These are phyloP conservation scores for Pichia sp. DNA, from an alignment of 1,139 yeast genomes.

Conservation along the genomic window DNA sequence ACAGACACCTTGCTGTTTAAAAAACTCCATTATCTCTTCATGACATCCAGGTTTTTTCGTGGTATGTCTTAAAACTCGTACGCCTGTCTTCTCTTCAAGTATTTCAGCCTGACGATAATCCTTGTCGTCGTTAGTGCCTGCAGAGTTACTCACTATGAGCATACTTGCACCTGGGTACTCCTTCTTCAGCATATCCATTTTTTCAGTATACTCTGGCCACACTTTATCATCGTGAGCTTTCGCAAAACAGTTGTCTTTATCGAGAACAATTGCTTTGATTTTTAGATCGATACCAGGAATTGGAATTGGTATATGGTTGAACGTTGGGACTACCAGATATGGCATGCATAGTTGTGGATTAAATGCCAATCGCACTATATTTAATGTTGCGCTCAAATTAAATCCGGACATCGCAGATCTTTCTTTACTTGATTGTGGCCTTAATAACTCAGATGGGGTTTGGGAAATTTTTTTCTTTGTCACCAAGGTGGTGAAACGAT, in stretches of 20 bases:
- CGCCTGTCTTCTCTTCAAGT: slow-evolving; percentile 69
- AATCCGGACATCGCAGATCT: slow-evolving; percentile 19
- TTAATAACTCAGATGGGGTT: no score
- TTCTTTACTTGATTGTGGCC: not conserved
- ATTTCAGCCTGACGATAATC: slow-evolving; percentile 52
- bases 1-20: slow-evolving; percentile 44
- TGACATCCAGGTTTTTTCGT: slow-evolving; percentile 90
- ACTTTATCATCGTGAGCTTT: slow-evolving; percentile 74
- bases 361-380: slow-evolving; percentile 54
- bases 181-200: slow-evolving; percentile 54
- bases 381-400: slow-evolving; percentile 71
- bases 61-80: slow-evolving; percentile 70
- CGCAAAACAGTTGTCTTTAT: slow-evolving; percentile 95
- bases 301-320: slow-evolving; percentile 55
- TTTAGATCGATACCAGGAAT: slow-evolving; percentile 31
- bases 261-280: slow-evolving; percentile 80
- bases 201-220: slow-evolving; percentile 65
- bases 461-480: not conserved
- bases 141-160: slow-evolving; percentile 85
- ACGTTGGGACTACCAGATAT: slow-evolving; percentile 56
- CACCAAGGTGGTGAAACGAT: not conserved
- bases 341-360: slow-evolving; percentile 73
- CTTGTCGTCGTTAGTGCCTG: slow-evolving; percentile 79
- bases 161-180: slow-evolving; percentile 63
- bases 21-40: slow-evolving; percentile 60